phyloP scores from a whole-genome alignment of 768 basidiomycete species.

The Rhizopogon salebrosus region DNA sequence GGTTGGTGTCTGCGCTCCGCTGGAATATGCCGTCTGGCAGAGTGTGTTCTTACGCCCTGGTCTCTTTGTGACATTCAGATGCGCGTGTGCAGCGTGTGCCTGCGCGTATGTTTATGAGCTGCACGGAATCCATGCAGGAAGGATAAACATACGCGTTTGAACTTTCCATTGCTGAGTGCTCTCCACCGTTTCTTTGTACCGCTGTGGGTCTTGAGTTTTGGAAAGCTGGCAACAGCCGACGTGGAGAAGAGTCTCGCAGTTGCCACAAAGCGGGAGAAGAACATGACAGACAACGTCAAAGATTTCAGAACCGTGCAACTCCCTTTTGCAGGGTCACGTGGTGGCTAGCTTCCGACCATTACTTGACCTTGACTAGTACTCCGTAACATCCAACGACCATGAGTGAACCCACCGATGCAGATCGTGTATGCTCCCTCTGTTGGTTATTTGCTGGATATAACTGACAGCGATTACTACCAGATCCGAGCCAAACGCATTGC shows the following conservation, averaged over 20 bases:
- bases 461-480: constrained; percentile 32
- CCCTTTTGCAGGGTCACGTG: too few relatives aligned
- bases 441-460: too few relatives aligned
- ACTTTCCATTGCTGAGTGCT: constrained; percentile 59
- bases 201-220: constrained; percentile 77
- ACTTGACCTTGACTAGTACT: too few relatives aligned
- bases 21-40: constrained; percentile 61
- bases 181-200: constrained; percentile 81
- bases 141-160: constrained; percentile 62
- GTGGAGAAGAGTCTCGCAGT: constrained; percentile 53
- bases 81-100: constrained; percentile 68
- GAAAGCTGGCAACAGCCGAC: constrained; percentile 49
- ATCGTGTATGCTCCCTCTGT: constrained; percentile 47
- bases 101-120: constrained; percentile 18
- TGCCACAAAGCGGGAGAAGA: constrained; percentile 21
- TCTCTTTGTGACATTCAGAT: constrained; percentile 67
- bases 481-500: constrained; percentile 91
- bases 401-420: constrained; percentile 67
- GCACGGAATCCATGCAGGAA: background rate
- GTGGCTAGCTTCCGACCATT: too few relatives aligned
- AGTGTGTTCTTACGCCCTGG: constrained; percentile 63
- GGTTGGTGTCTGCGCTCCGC: constrained; percentile 55
- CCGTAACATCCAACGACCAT: constrained; percentile 6
- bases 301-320: too few relatives aligned
- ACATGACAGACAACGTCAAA: constrained; percentile 14